These are phyloP conservation scores for Xylariaceae sp. DNA, from an alignment of 2,329 filamentous ascomycete species.

Conservation along the genomic window DNA sequence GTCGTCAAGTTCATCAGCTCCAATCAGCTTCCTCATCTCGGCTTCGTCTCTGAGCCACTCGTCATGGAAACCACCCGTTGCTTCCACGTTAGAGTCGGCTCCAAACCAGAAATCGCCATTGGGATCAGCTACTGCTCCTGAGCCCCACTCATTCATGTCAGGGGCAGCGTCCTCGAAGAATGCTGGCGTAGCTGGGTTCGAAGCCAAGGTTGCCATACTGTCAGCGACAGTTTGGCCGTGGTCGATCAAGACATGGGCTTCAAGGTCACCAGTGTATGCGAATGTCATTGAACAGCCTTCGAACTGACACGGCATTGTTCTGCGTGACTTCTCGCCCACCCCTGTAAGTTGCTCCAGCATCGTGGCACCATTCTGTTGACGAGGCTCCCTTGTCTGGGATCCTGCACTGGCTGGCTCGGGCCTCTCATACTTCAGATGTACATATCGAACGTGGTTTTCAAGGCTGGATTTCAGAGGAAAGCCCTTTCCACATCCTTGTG, in stretches of 20 bases:
- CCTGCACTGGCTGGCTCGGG: slow-evolving; percentile 27
- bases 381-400: slow-evolving; percentile 14
- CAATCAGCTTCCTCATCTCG: slow-evolving; percentile 39
- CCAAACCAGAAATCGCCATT: slow-evolving; percentile 27
- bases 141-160: slow-evolving; percentile 11
- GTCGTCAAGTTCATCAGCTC: slow-evolving; percentile 18
- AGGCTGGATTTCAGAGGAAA: slow-evolving; percentile 76
- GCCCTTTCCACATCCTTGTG: slow-evolving; percentile 67
- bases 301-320: slow-evolving; percentile 41
- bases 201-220: slow-evolving; percentile 1
- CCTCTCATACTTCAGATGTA: slow-evolving; percentile 64
- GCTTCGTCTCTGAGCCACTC: slow-evolving; percentile 44
- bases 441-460: slow-evolving; percentile 78
- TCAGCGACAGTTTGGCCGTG: slow-evolving; percentile 24
- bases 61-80: slow-evolving; percentile 29
- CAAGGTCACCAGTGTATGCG: slow-evolving; percentile 47
- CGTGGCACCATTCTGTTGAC: slow-evolving; percentile 21
- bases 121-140: slow-evolving; percentile 5
- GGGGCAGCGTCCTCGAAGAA: slow-evolving; percentile 8
- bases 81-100: slow-evolving; percentile 27
- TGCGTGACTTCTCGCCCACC: slow-evolving; percentile 36
- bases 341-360: slow-evolving; percentile 44
- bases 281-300: slow-evolving; percentile 44
- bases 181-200: slow-evolving; percentile 4
- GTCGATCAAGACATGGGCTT: slow-evolving; percentile 39